These are phyloP conservation scores for Nicotiana knightiana DNA, from an alignment of 257 asterid species.

Conservation along the genomic window DNA sequence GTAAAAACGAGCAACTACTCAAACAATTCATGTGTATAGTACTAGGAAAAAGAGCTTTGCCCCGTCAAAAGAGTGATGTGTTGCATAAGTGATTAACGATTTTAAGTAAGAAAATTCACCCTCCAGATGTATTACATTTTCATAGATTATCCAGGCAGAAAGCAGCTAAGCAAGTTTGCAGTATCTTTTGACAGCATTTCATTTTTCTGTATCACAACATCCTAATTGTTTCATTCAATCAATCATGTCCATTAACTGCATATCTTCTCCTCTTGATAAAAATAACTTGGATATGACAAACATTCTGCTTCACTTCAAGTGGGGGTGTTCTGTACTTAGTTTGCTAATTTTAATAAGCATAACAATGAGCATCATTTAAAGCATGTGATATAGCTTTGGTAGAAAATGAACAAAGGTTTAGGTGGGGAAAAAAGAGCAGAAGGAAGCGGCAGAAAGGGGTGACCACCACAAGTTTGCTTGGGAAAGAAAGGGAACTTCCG, in stretches of 20 bases:
- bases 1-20: background rate
- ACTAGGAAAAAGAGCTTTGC: background rate
- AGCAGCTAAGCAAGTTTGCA: background rate
- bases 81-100: background rate
- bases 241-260: background rate
- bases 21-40: background rate
- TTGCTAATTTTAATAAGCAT: background rate
- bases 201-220: background rate
- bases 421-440: background rate
- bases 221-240: background rate
- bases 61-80: background rate
- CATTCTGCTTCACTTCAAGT: background rate
- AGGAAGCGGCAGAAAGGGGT: background rate
- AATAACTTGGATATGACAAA: background rate
- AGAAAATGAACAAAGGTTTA: background rate
- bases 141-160: background rate
- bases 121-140: background rate
- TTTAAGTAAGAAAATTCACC: background rate
- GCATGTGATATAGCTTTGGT: background rate
- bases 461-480: background rate
- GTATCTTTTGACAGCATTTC: background rate
- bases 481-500: background rate
- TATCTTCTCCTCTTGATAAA: background rate
- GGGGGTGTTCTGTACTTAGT: background rate
- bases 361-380: background rate